These are phyloP conservation scores for Tetracladium maxilliforme DNA, from an alignment of 2,329 filamentous ascomycete species.

Conservation along the genomic window DNA sequence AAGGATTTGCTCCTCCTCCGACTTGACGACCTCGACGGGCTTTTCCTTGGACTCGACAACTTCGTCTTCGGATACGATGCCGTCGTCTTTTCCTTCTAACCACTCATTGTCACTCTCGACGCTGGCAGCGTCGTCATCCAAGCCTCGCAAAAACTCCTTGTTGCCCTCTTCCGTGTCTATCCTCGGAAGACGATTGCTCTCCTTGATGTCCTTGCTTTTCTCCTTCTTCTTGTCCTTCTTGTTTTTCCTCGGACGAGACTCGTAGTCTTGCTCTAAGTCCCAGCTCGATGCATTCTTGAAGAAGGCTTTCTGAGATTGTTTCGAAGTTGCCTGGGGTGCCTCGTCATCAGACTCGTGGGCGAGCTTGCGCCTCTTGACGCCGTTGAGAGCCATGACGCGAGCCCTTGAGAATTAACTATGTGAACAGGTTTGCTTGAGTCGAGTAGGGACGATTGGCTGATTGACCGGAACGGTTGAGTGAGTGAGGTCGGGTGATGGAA, in stretches of 20 bases:
- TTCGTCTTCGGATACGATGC: constrained; percentile 29
- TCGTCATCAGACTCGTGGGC: constrained; percentile 34
- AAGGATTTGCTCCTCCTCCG: constrained; percentile 73
- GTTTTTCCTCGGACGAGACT: constrained; percentile 59
- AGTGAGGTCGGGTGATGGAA: too few relatives aligned
- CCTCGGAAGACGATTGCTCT: constrained; percentile 63
- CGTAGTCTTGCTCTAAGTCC: constrained; percentile 88
- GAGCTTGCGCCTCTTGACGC: constrained; percentile 42
- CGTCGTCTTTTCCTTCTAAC: constrained; percentile 41
- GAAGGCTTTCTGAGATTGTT: constrained; percentile 25
- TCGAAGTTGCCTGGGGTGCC: constrained; percentile 18
- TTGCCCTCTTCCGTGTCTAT: constrained; percentile 73
- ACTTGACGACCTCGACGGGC: constrained; percentile 53
- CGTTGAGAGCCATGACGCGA: constrained; percentile 34
- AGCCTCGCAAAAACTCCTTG: constrained; percentile 17
- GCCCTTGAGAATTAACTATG: too few relatives aligned
- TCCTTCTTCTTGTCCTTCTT: constrained; percentile 61
- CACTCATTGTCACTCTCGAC: constrained; percentile 49
- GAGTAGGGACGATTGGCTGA: too few relatives aligned
- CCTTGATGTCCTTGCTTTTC: constrained; percentile 29
- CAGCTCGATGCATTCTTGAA: constrained; percentile 65
- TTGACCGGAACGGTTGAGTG: too few relatives aligned
- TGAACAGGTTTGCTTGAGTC: too few relatives aligned
- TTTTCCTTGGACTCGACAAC: constrained; percentile 32
- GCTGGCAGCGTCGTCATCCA: constrained; percentile 46